Evolutionary conservation across 31 red algal genomes (phyloP).

Genomic region (Odonthalia washingtoniensis): DNA sequence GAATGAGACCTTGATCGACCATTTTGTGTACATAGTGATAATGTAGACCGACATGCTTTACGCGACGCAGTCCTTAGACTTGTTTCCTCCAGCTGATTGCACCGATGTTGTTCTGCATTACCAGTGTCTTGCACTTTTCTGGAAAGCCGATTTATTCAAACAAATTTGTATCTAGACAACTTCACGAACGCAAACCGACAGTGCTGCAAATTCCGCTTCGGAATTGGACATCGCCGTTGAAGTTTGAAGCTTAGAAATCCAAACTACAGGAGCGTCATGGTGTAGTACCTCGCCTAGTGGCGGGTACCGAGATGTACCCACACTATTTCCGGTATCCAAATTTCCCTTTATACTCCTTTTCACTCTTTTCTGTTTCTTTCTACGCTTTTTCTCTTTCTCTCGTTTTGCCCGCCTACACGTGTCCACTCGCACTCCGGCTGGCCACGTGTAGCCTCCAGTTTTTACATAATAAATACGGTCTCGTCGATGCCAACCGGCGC

Average conservation of each 20-base stretch:
- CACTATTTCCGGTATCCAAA: too few relatives aligned
- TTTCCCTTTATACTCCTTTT: too few relatives aligned
- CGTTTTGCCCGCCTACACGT: too few relatives aligned
- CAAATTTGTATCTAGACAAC: slow-evolving; percentile 10
- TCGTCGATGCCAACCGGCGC: too few relatives aligned
- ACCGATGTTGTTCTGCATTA: slow-evolving; percentile 37
- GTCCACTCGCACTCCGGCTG: too few relatives aligned
- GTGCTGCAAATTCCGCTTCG: slow-evolving; percentile 46
- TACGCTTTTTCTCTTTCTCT: too few relatives aligned
- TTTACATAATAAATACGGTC: too few relatives aligned
- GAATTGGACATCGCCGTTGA: slow-evolving; percentile 15
- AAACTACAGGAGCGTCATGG: slow-evolving; percentile 7
- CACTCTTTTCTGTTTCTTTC: too few relatives aligned
- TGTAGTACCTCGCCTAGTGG: too few relatives aligned
- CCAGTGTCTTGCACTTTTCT: neutral
- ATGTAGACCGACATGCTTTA: slow-evolving; percentile 26
- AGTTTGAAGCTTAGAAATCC: slow-evolving; percentile 30
- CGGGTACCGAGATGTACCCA: too few relatives aligned
- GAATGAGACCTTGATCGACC: neutral
- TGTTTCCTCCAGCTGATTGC: slow-evolving; percentile 24
- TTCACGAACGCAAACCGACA: slow-evolving; percentile 28
- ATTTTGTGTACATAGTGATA: neutral
- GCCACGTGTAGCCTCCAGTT: too few relatives aligned
- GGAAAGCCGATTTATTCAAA: neutral
- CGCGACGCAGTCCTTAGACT: neutral